A percentile compares a stretch with the other conserved stretches of the same genome.
Evolutionary conservation across 164 flowering plant genomes (phyloP).

Genomic region (Dillenia suffruticosa): DNA sequence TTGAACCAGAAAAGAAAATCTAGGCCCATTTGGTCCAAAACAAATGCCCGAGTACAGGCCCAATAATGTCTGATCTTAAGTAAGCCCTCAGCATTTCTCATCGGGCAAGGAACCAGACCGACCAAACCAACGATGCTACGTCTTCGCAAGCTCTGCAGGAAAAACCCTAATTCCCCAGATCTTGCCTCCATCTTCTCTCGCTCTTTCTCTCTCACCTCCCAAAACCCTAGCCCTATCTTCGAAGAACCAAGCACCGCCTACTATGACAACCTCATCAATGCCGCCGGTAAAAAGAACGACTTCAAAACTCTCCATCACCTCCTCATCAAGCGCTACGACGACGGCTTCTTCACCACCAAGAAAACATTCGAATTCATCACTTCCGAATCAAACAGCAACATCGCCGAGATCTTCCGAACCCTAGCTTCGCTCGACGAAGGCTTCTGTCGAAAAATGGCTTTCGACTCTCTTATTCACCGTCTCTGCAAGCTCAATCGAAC

Average conservation of each 20-base stretch:
- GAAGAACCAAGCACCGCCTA: constrained; percentile 33
- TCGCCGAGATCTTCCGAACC: constrained; percentile 27
- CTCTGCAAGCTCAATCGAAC: constrained; percentile 30
- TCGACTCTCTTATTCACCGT: constrained; percentile 38
- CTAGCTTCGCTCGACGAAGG: constrained; percentile 36
- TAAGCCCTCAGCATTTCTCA: no score
- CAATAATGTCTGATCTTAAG: no score
- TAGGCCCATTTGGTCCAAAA: no score
- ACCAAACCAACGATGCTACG: constrained; percentile 19
- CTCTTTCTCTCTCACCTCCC: constrained; percentile 11
- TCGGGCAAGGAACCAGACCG: no score
- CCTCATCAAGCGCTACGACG: constrained; percentile 39
- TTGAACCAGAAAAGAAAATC: no score
- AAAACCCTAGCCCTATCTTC: constrained; percentile 8
- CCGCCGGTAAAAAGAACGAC: constrained; percentile 47
- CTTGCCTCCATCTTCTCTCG: constrained; percentile 11
- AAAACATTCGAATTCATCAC: constrained; percentile 58
- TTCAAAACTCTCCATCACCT: constrained; percentile 33
- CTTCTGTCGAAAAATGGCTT: constrained; percentile 38
- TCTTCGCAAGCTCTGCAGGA: constrained; percentile 17
- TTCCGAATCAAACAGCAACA: constrained; percentile 15
- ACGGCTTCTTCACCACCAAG: constrained; percentile 48
- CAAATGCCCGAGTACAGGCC: no score
- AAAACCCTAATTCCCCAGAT: constrained; percentile 3
- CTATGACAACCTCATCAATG: constrained; percentile 43